Conservation (phyloP, 306 rosid genomes). For the Vigna trinervia region DNA sequence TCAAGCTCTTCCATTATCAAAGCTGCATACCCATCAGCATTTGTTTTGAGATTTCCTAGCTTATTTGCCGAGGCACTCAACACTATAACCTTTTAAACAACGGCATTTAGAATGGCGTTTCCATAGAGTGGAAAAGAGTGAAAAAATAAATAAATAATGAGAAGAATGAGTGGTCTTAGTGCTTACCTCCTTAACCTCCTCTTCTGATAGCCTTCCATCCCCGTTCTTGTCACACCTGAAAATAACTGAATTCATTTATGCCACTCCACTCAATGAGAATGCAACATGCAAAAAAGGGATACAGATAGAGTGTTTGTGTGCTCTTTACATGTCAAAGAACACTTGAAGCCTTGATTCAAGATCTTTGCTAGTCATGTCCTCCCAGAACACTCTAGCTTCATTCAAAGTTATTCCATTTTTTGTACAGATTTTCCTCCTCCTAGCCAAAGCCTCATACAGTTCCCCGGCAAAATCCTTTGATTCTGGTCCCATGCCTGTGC, state of each 20-base stretch:
- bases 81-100: slow-evolving; percentile 78
- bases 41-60: slow-evolving; percentile 74
- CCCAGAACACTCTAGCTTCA: slow-evolving; percentile 74
- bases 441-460: slow-evolving; percentile 71
- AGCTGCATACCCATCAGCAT: slow-evolving; percentile 75
- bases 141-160: background rate
- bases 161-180: slow-evolving; percentile 25
- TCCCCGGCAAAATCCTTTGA: slow-evolving; percentile 90
- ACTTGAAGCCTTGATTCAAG: slow-evolving; percentile 82
- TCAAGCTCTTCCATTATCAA: slow-evolving; percentile 96
- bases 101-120: slow-evolving; percentile 40
- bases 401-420: slow-evolving; percentile 56
- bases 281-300: slow-evolving; percentile 23
- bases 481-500: slow-evolving; percentile 81
- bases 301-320: background rate
- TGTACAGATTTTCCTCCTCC: slow-evolving; percentile 58
- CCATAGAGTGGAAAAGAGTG: slow-evolving; percentile 6
- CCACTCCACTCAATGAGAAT: slow-evolving; percentile 17
- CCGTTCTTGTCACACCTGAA: slow-evolving; percentile 98
- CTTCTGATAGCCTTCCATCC: slow-evolving; percentile 90
- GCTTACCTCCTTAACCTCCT: slow-evolving; percentile 87
- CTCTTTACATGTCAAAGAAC: slow-evolving; percentile 87
- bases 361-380: slow-evolving; percentile 80
- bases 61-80: slow-evolving; percentile 92
- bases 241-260: slow-evolving; percentile 34